These are phyloP conservation scores for Penicillium coffeae DNA, from an alignment of 495 filamentous ascomycete genomes.

Conservation along the genomic window DNA sequence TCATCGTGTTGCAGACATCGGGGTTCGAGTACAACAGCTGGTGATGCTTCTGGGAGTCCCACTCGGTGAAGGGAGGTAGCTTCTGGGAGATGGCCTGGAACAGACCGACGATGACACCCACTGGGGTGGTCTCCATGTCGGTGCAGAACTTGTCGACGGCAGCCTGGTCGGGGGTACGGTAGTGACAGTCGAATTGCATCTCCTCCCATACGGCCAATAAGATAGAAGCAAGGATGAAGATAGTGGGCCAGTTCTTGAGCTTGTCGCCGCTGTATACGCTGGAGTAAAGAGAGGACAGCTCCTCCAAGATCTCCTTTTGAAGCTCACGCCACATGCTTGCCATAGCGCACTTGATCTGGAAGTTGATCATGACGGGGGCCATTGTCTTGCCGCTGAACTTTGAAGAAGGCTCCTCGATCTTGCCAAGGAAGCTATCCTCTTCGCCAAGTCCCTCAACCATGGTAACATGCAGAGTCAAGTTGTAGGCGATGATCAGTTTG, in stretches of 20 bases:
- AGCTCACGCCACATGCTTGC: slow-evolving; percentile 95
- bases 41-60: slow-evolving; percentile 85
- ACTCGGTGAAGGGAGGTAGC: slow-evolving; percentile 81
- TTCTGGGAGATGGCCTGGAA: slow-evolving; percentile 97
- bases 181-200: slow-evolving; percentile 96
- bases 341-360: slow-evolving; percentile 93
- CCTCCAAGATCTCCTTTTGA: slow-evolving; percentile 89
- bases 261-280: slow-evolving; percentile 92
- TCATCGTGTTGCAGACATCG: slow-evolving; percentile 90
- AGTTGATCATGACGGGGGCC: slow-evolving; percentile 96
- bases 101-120: slow-evolving; percentile 88
- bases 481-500: slow-evolving; percentile 89
- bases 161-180: slow-evolving; percentile 75
- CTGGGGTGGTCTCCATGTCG: slow-evolving; percentile 91
- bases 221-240: slow-evolving; percentile 90
- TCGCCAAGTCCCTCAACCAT: slow-evolving; percentile 84
- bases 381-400: slow-evolving; percentile 83
- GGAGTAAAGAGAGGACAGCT: slow-evolving; percentile 83
- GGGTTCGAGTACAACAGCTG: slow-evolving; percentile 81
- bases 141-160: slow-evolving; percentile 87
- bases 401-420: slow-evolving; percentile 72
- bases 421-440: slow-evolving; percentile 70
- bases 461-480: slow-evolving; percentile 85
- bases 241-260: slow-evolving; percentile 95
- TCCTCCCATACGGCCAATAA: slow-evolving; percentile 91